Evolutionary conservation across 2,329 filamentous ascomycete species (phyloP).

Genomic region (Pseudogymnoascus sp.): DNA sequence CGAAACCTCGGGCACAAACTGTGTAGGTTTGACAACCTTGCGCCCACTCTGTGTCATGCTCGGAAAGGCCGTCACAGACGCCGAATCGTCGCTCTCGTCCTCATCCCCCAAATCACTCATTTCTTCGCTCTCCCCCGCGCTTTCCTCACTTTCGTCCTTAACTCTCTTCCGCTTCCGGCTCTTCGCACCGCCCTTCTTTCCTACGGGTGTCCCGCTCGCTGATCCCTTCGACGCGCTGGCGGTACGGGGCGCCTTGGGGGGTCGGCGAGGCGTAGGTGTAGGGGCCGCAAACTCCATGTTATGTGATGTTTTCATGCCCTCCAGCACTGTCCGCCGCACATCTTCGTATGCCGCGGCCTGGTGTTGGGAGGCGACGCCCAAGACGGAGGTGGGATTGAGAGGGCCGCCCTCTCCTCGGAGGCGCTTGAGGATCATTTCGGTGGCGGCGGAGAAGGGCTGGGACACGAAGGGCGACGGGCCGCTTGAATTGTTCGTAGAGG

Average conservation of each 20-base stretch:
- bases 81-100: conserved; percentile 31
- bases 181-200: conserved; percentile 13
- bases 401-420: conserved; percentile 23
- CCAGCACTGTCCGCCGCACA: conserved; percentile 29
- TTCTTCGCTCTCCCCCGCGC: conserved; percentile 26
- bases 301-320: conserved; percentile 30
- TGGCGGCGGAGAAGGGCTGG: conserved; percentile 27
- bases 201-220: conserved; percentile 10
- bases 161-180: conserved; percentile 26
- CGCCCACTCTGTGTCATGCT: conserved; percentile 71
- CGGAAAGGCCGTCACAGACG: conserved; percentile 46
- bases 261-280: conserved; percentile 11
- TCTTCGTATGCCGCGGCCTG: conserved; percentile 27
- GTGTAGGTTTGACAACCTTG: conserved; percentile 58
- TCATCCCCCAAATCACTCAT: conserved; percentile 30
- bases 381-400: conserved; percentile 11
- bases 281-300: conserved; percentile 27
- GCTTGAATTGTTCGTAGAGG: neutral
- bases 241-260: conserved; percentile 11
- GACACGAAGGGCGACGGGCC: conserved; percentile 2
- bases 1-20: conserved; percentile 52
- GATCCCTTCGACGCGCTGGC: conserved; percentile 15
- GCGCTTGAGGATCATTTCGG: conserved; percentile 31
- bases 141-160: conserved; percentile 21
- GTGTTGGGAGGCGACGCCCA: conserved; percentile 8